Evolutionary conservation across 108 stramenopile genomes (phyloP).

Genomic region (Aurantiochytrium sp.): DNA sequence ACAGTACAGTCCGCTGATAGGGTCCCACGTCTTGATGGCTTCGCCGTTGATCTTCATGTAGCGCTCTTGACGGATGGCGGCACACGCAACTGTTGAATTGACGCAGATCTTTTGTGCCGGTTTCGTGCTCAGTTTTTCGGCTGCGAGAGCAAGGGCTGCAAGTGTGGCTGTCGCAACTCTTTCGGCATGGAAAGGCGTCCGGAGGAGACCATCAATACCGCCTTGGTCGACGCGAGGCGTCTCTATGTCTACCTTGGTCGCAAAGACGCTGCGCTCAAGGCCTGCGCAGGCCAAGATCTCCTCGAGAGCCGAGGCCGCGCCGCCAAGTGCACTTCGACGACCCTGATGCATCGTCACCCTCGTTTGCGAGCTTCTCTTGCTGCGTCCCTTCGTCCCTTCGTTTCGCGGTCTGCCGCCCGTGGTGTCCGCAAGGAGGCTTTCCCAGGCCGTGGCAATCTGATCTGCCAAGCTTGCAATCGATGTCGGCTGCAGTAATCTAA

Average conservation of each 20-base stretch:
- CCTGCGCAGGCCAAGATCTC: not conserved
- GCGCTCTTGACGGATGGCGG: not conserved
- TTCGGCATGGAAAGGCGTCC: not conserved
- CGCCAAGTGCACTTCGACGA: too few species aligned
- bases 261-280: not conserved
- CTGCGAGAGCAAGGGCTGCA: not conserved
- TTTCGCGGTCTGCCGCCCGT: too few species aligned
- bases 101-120: not conserved
- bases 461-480: too few species aligned
- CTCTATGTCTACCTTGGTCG: not conserved
- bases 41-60: not conserved
- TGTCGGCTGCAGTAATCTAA: too few species aligned
- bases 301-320: too few species aligned
- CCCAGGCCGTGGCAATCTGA: too few species aligned
- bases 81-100: not conserved
- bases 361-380: too few species aligned
- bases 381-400: too few species aligned
- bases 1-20: not conserved
- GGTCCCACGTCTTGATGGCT: not conserved
- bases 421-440: too few species aligned
- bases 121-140: not conserved
- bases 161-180: not conserved
- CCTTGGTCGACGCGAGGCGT: not conserved
- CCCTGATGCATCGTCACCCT: too few species aligned
- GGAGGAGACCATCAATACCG: not conserved